A percentile compares a stretch with the other conserved stretches of the same genome.
Conservation (phyloP, 108 stramenopile genomes). For the Schizochytrium sp. region DNA sequence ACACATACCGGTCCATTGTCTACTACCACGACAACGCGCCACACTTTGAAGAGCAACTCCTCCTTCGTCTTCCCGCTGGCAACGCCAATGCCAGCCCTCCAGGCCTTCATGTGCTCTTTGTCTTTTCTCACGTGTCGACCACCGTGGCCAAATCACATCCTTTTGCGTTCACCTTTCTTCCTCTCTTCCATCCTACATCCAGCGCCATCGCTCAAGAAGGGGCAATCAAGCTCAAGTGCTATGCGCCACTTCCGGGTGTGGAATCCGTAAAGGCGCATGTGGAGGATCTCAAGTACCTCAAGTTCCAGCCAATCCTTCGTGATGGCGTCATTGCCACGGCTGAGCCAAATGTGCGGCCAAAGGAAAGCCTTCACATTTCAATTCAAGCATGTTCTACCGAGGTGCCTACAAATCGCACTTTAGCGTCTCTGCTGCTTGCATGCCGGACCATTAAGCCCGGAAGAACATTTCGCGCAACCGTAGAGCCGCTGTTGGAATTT, state of each 20-base stretch:
- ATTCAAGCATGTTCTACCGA: background rate
- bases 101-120: background rate
- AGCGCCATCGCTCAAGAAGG: background rate
- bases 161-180: background rate
- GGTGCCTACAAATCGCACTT: background rate
- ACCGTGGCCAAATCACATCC: background rate
- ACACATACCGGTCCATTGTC: background rate
- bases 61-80: background rate
- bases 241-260: background rate
- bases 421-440: background rate
- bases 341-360: background rate
- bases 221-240: background rate
- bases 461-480: background rate
- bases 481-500: background rate
- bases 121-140: background rate
- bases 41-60: background rate
- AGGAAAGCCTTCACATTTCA: background rate
- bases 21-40: slow-evolving; percentile 4
- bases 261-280: background rate
- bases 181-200: background rate
- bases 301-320: background rate
- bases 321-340: background rate
- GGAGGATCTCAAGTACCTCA: background rate
- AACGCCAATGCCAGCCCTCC: background rate
- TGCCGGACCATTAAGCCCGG: background rate